Conservation (phyloP, 2,329 filamentous ascomycete species). For the Neofusicoccum cordaticola region DNA sequence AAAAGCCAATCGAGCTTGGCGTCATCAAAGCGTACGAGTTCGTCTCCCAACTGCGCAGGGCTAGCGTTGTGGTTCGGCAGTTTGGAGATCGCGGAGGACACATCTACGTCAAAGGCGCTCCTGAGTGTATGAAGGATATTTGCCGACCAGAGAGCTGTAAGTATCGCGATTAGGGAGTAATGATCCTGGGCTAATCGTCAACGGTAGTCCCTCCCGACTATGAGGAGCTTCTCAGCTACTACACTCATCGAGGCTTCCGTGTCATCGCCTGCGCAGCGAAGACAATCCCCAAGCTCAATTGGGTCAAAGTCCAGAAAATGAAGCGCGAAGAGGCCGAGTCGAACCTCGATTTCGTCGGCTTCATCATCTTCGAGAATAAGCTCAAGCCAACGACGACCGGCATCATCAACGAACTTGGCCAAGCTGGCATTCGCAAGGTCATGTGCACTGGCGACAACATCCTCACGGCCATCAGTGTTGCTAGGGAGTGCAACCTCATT, state of each 20-base stretch:
- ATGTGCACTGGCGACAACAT: slow-evolving; percentile 99
- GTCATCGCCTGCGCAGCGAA: slow-evolving; percentile 95
- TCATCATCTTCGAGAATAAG: slow-evolving; percentile 99
- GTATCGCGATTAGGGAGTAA: no score
- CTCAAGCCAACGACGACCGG: slow-evolving; percentile 81
- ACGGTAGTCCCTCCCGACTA: slow-evolving; percentile 70
- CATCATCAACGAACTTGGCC: slow-evolving; percentile 76
- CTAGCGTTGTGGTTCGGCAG: slow-evolving; percentile 86
- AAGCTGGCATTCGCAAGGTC: slow-evolving; percentile 80
- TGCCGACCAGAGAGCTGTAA: slow-evolving; percentile 70
- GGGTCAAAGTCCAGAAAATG: slow-evolving; percentile 95
- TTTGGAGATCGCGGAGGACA: slow-evolving; percentile 82
- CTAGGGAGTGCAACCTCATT: slow-evolving; percentile 82
- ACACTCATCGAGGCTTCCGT: slow-evolving; percentile 93
- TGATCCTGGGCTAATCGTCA: no score
- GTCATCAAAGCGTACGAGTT: slow-evolving; percentile 91
- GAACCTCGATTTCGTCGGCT: slow-evolving; percentile 82
- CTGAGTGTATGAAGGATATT: slow-evolving; percentile 94
- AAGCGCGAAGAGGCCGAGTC: slow-evolving; percentile 80
- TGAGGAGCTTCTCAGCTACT: slow-evolving; percentile 81
- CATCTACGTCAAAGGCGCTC: slow-evolving; percentile 93
- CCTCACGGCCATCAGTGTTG: slow-evolving; percentile 91
- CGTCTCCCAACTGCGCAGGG: slow-evolving; percentile 83
- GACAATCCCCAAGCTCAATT: slow-evolving; percentile 81
- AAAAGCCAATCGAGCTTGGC: slow-evolving; percentile 75